phyloP scores from a whole-genome alignment of 331 rosid species.

The Erythrophleum ivorense region DNA sequence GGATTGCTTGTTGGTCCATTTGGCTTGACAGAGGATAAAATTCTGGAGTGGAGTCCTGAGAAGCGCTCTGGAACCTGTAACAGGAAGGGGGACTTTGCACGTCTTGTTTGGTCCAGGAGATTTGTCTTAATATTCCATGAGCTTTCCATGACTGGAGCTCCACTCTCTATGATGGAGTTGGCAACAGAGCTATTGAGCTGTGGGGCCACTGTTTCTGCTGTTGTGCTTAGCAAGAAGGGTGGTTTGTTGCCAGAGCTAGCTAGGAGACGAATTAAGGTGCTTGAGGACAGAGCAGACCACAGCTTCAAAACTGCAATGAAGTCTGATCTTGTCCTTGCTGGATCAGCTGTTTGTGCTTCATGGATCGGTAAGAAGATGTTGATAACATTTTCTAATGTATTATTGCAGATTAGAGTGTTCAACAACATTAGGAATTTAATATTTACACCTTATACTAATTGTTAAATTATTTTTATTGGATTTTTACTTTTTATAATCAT shows the following conservation, averaged over 20 bases:
- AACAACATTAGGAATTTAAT: not conserved
- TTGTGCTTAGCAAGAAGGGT: conserved; percentile 86
- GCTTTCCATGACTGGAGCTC: conserved; percentile 91
- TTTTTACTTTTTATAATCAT: conserved; percentile 15
- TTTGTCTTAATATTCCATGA: conserved; percentile 82
- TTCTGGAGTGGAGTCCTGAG: conserved; percentile 75
- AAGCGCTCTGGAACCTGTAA: conserved; percentile 71
- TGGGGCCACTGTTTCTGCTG: conserved; percentile 82
- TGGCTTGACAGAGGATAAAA: conserved; percentile 68
- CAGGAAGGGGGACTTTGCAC: conserved; percentile 70
- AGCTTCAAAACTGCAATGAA: conserved; percentile 86
- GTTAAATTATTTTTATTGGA: conserved; percentile 2
- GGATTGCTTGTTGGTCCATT: conserved; percentile 89
- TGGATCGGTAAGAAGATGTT: conserved; percentile 80
- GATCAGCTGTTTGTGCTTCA: conserved; percentile 87
- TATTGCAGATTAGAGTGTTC: conserved; percentile 16
- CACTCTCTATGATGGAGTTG: conserved; percentile 87
- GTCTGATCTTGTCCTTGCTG: conserved; percentile 81
- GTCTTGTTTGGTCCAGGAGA: conserved; percentile 78
- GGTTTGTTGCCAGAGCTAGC: conserved; percentile 85
- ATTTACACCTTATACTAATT: not conserved
- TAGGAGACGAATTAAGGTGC: conserved; percentile 78
- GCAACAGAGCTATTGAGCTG: conserved; percentile 88
- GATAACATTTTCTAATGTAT: conserved; percentile 4
- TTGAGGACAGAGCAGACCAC: conserved; percentile 71